A percentile compares a stretch with the other conserved stretches of the same genome.
phyloP scores from a whole-genome alignment of 1,139 yeast genomes.

The Pichia sp. region DNA sequence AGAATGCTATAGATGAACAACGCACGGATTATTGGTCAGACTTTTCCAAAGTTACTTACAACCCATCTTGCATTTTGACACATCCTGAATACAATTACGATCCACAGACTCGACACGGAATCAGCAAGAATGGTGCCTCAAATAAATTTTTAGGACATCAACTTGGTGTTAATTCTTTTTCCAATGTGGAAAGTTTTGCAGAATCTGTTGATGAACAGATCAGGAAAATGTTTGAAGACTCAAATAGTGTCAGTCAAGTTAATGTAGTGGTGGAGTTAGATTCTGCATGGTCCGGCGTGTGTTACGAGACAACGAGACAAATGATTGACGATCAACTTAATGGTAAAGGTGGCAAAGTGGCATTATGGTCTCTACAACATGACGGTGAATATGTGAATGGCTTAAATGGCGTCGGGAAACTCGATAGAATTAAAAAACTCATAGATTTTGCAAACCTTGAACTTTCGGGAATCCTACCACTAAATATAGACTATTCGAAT shows the following conservation, averaged over 20 bases:
- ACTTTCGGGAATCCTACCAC: conserved; percentile 6
- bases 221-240: conserved; percentile 62
- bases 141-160: conserved; percentile 34
- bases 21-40: conserved; percentile 76
- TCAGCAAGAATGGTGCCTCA: conserved; percentile 30
- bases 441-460: conserved; percentile 3
- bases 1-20: conserved; percentile 28
- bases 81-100: conserved; percentile 52
- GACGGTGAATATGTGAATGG: conserved; percentile 8
- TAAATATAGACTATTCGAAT: conserved; percentile 6
- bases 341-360: conserved; percentile 26
- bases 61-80: conserved; percentile 51
- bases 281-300: conserved; percentile 81
- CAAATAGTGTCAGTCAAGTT: conserved; percentile 69
- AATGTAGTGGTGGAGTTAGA: conserved; percentile 63
- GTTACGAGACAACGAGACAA: conserved; percentile 40
- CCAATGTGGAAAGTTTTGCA: conserved; percentile 21
- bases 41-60: conserved; percentile 60
- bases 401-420: not conserved
- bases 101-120: conserved; percentile 30
- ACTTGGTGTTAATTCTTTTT: conserved; percentile 45
- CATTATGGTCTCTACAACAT: conserved; percentile 47
- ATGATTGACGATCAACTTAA: conserved; percentile 14
- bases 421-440: conserved; percentile 9
- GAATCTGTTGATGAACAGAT: conserved; percentile 55